Evolutionary conservation across 257 asterid species (phyloP).

Genomic region (Nicotiana sylvestris): DNA sequence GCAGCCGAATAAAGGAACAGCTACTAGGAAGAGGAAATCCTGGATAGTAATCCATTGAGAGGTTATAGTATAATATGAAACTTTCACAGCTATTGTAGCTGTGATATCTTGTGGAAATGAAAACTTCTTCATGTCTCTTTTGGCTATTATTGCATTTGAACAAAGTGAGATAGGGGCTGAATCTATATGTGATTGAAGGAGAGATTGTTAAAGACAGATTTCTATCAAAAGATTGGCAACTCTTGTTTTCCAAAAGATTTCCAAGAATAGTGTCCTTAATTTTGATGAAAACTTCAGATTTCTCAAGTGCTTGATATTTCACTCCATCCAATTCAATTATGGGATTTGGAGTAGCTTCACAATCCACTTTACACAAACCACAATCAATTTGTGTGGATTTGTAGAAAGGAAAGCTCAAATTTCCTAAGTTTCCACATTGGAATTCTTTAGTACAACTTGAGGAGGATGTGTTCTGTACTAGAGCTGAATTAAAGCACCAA

Average conservation of each 20-base stretch:
- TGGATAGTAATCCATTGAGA: background rate
- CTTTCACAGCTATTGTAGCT: background rate
- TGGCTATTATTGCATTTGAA: slow-evolving; percentile 9
- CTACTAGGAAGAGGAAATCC: background rate
- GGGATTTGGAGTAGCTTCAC: background rate
- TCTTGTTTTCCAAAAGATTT: background rate
- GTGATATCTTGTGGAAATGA: background rate
- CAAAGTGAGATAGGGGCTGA: background rate
- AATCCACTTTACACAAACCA: slow-evolving; percentile 2
- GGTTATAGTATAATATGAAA: background rate
- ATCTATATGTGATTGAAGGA: background rate
- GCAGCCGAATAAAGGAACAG: slow-evolving; percentile 2
- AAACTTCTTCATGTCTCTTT: background rate
- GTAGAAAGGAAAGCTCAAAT: slow-evolving; percentile 9
- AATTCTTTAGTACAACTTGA: background rate
- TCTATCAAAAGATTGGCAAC: background rate
- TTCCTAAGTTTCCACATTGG: background rate
- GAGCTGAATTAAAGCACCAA: background rate
- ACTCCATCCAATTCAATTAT: background rate
- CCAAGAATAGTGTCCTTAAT: background rate
- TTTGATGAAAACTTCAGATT: fast-evolving
- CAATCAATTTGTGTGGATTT: slow-evolving; percentile 1
- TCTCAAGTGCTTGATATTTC: background rate
- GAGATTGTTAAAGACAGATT: background rate
- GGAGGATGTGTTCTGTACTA: background rate